Conservation (phyloP, 768 basidiomycete species). For the Russula dissimulans region DNA sequence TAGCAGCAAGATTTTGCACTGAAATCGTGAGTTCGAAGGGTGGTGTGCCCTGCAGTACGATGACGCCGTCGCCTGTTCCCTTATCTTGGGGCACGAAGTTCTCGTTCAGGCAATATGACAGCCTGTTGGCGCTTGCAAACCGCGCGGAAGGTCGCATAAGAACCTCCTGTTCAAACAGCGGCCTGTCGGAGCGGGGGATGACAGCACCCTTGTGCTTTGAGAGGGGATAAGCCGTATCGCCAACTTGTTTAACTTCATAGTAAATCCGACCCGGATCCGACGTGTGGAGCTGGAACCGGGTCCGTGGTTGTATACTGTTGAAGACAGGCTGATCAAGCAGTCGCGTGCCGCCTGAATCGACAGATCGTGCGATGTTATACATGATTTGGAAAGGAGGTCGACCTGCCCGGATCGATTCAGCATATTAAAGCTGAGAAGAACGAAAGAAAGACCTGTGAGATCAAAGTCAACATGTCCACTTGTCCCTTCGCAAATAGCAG, state of each 20-base stretch:
- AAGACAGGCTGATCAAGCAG: conserved; percentile 71
- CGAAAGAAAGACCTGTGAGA: conserved; percentile 44
- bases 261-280: conserved; percentile 70
- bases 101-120: conserved; percentile 72
- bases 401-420: conserved; percentile 35
- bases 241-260: conserved; percentile 86
- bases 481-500: conserved; percentile 73
- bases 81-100: conserved; percentile 46
- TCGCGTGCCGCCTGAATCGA: conserved; percentile 56
- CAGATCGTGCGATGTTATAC: conserved; percentile 74
- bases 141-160: conserved; percentile 69
- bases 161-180: conserved; percentile 82
- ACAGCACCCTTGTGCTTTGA: conserved; percentile 51
- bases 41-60: conserved; percentile 73
- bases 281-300: conserved; percentile 76
- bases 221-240: conserved; percentile 77
- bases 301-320: conserved; percentile 74
- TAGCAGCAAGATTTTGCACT: conserved; percentile 66
- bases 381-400: conserved; percentile 89
- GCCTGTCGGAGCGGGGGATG: conserved; percentile 58
- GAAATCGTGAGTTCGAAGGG: conserved; percentile 77
- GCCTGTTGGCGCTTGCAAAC: conserved; percentile 57
- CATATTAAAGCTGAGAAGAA: neutral
- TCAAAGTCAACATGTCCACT: conserved; percentile 79
- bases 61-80: conserved; percentile 44